Base-by-base conservation (phyloP, 2,329 filamentous ascomycete species). In the Aureobasidium pullulans region DNA sequence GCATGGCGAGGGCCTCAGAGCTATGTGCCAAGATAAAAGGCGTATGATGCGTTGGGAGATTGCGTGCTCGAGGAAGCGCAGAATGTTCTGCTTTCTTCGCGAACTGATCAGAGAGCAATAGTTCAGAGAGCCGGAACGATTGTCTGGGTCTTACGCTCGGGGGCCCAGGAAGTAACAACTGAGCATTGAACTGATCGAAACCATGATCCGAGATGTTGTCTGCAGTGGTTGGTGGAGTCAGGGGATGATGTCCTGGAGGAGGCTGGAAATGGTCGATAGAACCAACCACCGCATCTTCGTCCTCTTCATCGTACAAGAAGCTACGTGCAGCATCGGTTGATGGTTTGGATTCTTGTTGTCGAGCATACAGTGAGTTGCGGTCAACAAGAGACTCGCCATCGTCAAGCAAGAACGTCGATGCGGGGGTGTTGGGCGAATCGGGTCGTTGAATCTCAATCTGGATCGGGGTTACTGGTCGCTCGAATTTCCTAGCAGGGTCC, bases 11-110 rank as follows among this genome's bases (percentile, higher is more conserved):
- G 3, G 87, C 77, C 65, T 90, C 85, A 6, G 89, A 90, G 66
- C 91, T 88, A 65, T 91, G 92, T 0, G 88, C 88, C 28, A 94
- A 77, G 59, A 91, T 86, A 71, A 94, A 94, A 0, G 89, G 89
- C 37, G 93, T 73, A 70, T 94, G 89, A 3, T 59, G 47, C 10
- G 62, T 54, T 11, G 57, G 57, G 13, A 59, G 37, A 13, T 59
- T 43, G 5, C 57, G 57, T 23, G 57, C 34, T 6, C 54, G 42
- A 31, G 54, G 54, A n/a, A 57, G 54, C 8, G 42, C 54, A 34
- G 32, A 32, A 7, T 57, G 54, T 31, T 57, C 54, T 19, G 54
- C 54, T 29, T 29, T 48, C 34, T 48, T 57, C 15, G 54, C 54
- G 4, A 40, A 48, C 16, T 57, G 54, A 6, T 57, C 54, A 4